Evolutionary conservation across 306 rosid genomes (phyloP).

Genomic region (Fragaria iinumae): DNA sequence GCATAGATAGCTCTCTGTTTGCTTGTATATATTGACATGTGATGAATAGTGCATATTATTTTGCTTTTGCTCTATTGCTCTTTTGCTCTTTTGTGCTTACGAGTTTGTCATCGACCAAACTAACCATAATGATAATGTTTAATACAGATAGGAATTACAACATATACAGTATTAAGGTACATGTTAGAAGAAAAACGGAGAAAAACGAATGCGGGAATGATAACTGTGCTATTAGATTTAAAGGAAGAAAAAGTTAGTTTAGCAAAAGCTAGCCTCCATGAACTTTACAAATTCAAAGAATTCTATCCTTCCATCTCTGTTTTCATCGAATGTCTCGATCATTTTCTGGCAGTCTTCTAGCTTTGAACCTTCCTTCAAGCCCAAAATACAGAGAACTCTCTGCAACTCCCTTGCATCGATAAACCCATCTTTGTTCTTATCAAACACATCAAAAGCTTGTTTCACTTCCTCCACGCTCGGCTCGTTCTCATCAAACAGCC

Average conservation of each 20-base stretch:
- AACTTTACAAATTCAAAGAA: conserved; percentile 68
- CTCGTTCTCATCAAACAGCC: conserved; percentile 72
- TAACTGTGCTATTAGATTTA: background rate
- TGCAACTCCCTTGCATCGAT: conserved; percentile 73
- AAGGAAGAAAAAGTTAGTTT: conserved; percentile 18
- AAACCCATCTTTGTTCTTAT: conserved; percentile 72
- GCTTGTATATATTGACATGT: background rate
- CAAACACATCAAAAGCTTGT: conserved; percentile 83
- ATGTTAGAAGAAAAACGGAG: background rate
- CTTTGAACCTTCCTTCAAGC: conserved; percentile 47
- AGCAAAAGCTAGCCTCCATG: conserved; percentile 66
- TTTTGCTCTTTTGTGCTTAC: background rate
- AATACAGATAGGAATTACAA: too few species aligned
- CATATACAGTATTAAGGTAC: too few species aligned
- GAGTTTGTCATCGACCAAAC: background rate
- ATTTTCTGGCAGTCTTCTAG: conserved; percentile 57
- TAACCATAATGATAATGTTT: background rate
- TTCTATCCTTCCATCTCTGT: conserved; percentile 69
- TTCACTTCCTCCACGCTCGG: conserved; percentile 85
- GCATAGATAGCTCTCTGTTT: background rate
- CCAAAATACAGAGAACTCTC: conserved; percentile 54
- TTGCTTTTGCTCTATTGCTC: background rate
- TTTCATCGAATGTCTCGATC: conserved; percentile 59
- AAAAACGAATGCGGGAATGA: background rate
- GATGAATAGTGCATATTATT: background rate